Percentiles rank a stretch among this genome's conserved stretches.
Conservation (phyloP, 371 early-diverging fungal genomes). For the Apophysomyces ossiformis region DNA sequence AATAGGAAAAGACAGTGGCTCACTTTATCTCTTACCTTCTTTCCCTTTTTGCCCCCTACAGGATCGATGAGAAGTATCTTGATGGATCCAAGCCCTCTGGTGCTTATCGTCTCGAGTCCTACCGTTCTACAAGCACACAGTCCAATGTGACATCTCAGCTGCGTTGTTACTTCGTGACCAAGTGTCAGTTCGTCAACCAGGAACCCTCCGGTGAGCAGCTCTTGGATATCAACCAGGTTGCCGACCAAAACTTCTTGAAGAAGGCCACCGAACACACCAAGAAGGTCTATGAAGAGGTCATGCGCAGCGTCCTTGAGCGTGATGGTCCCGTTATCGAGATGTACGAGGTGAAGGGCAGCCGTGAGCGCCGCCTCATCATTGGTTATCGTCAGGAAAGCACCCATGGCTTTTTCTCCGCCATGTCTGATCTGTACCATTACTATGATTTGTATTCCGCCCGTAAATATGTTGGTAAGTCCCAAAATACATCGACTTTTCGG, state of each 20-base stretch:
- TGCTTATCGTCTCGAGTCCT: conserved; percentile 94
- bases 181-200: conserved; percentile 89
- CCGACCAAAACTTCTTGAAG: conserved; percentile 90
- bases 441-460: conserved; percentile 94
- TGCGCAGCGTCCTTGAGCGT: conserved; percentile 82
- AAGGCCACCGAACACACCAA: conserved; percentile 95
- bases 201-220: conserved; percentile 81
- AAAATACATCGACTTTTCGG: neutral
- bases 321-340: conserved; percentile 96
- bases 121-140: conserved; percentile 92
- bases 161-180: conserved; percentile 94
- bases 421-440: conserved; percentile 98
- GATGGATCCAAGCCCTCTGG: conserved; percentile 71
- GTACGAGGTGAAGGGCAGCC: conserved; percentile 82
- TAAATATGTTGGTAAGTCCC: conserved; percentile 87
- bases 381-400: conserved; percentile 91
- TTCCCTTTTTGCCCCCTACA: conserved; percentile 22
- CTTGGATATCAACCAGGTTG: conserved; percentile 83
- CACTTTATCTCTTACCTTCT: neutral
- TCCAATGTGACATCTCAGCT: conserved; percentile 83
- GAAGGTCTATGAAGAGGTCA: conserved; percentile 85
- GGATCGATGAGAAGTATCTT: conserved; percentile 92
- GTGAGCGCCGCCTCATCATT: conserved; percentile 92
- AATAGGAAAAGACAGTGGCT: conserved; percentile 17
- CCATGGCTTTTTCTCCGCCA: conserved; percentile 90